Evolutionary conservation across 768 basidiomycete genomes (phyloP), one percentile per base, ranked within the genome.

Genomic region (Boletus sp.): DNA sequence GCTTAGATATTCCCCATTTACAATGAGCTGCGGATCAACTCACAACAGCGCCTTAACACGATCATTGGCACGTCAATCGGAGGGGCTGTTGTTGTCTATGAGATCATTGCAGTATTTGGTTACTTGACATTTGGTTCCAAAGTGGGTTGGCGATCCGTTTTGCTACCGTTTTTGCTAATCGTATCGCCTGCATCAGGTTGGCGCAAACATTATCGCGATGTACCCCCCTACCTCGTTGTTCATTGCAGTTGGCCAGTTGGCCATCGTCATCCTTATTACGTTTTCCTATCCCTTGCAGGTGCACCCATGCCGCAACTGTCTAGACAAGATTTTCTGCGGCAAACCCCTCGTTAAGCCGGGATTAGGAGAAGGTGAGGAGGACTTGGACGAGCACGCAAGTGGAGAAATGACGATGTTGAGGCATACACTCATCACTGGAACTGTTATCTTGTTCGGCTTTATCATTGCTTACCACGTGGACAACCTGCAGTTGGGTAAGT

Each of bases 221-320:
- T 93, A 93, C 65, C 90, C 90, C 4, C 82, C 86, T 7, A 93
- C 91, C 0, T 93, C 94, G 35, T 73, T 95, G 39, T 93, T 97
- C 72, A 88, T 99, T 60, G 93, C 96, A 32, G 64, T 95, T 54
- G 96, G 96, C 9, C 93, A 97, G 64, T 73, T 96, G 10, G 97
- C 95, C 11, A 97, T 99, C 68, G 88, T 93, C 37, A 74, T 90
- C 43, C 80, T 96, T 27, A 94, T 98, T 53, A 74, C 93, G 52
- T 92, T 96, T 65, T 93, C 91, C 17, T 96, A 99, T 70, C 95
- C 97, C 0, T 69, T 99, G 48, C 97, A 98, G 72, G 87, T 96
- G 5, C 88, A 93, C 51, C 97, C 97, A 1, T 96, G 93, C 67
- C 80, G 97, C 51, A 90, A 88, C 64, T 93, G 90, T 63, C 74